Evolutionary conservation across 768 basidiomycete genomes (phyloP).

Genomic region (Kwoniella botswanensis): DNA sequence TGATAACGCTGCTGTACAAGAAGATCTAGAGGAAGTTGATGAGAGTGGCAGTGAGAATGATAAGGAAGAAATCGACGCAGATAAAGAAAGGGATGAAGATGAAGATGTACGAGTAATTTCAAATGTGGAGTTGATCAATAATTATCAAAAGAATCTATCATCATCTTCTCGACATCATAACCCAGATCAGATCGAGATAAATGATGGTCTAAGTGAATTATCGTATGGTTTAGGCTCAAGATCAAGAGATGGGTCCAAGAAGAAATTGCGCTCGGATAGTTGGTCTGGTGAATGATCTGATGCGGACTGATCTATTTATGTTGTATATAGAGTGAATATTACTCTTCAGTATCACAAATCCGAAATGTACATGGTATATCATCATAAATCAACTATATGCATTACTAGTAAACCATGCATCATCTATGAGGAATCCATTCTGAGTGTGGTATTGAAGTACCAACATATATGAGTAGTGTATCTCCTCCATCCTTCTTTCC

Average conservation of each 20-base stretch:
- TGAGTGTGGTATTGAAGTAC: no score
- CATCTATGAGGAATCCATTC: neutral
- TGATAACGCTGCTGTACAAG: neutral
- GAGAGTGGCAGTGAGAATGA: neutral
- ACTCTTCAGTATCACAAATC: no score
- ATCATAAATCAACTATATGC: no score
- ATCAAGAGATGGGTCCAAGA: neutral
- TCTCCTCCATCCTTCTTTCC: neutral
- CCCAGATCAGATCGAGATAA: neutral
- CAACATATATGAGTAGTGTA: slow-evolving; percentile 1
- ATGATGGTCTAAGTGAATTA: neutral
- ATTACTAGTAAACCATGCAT: slow-evolving; percentile 3
- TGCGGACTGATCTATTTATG: neutral
- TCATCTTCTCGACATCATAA: neutral
- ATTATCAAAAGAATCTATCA: neutral
- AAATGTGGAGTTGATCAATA: neutral
- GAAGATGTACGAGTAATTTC: neutral
- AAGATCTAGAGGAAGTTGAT: neutral
- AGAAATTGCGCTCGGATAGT: slow-evolving; percentile 4
- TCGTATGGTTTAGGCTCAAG: neutral
- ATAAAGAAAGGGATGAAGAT: neutral
- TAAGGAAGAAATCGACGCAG: neutral
- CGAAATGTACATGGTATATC: no score
- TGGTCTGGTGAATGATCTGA: neutral
- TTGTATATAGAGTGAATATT: no score